Base-by-base conservation (phyloP, 805 yeast genomes). In the Candida ascalaphidarum region DNA sequence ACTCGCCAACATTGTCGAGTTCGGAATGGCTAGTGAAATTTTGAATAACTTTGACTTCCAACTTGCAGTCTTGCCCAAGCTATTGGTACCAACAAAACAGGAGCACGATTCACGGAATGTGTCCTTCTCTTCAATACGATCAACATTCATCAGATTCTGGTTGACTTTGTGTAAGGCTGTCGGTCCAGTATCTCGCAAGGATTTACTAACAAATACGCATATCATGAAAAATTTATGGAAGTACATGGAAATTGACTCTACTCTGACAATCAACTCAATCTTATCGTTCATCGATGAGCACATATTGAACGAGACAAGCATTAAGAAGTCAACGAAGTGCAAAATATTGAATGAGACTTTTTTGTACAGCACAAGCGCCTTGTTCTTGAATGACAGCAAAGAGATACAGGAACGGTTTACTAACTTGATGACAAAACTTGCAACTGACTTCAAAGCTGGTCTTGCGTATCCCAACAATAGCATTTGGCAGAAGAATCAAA, bases 331-430 rank as follows among this genome's bases (percentile, higher is more conserved):
- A 34, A 70, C 85, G 0, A 88, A 86, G 48, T 70, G 84, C 35
- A 73, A 74, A 34, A 68, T 86, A 11, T 68, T 89, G 43, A 84
- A 83, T 41, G 96, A 88, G 46, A 72, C 81, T 63, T 71, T 78
- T 14, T 45, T 85, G 33, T 63, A 66, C 16, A 74, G 74, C 30
- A 39, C 84, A 17, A 69, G 74, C 19, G 61, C 69, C 3, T 48
- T 84, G 3, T 75, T 50, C 22, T 23, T 28, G 17, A 54, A 43
- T 30, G 27, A 36, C 19, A 53, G 34, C 17, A 47, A 37, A 13
- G 47, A 31, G 36, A 37, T 14, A 14, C 38, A 66, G 27, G 59
- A 51, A 5, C 41, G 48, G 8, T 56, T 73, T 11, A 58, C 68
- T 32, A 49, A 55, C 3, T 71, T 81, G 33, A 55, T 83, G 38